phyloP scores from a whole-genome alignment of 495 filamentous ascomycete species.

The Terfezia claveryi region DNA sequence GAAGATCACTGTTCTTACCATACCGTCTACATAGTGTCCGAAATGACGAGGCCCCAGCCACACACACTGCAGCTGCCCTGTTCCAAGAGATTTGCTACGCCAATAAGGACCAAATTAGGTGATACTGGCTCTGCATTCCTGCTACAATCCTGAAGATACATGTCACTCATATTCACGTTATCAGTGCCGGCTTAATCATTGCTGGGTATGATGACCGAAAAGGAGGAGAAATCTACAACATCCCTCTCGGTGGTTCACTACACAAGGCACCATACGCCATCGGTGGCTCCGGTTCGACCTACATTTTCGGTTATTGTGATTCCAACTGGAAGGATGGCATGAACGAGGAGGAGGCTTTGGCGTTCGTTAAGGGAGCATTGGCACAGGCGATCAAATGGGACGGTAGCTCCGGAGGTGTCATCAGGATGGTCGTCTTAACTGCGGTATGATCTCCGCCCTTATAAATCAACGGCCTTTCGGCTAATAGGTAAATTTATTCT shows the following conservation, averaged over 20 bases:
- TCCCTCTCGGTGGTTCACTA: constrained; percentile 85
- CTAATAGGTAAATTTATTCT: neutral
- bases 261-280: constrained; percentile 95
- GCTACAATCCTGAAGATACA: neutral
- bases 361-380: constrained; percentile 76
- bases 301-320: constrained; percentile 98
- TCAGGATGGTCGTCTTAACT: constrained; percentile 90
- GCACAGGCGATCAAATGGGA: constrained; percentile 97
- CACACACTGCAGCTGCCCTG: constrained; percentile 76
- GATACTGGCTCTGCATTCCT: constrained; percentile 27
- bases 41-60: constrained; percentile 74
- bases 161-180: neutral
- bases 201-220: constrained; percentile 85
- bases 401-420: constrained; percentile 92
- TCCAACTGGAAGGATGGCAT: constrained; percentile 89
- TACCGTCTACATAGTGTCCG: constrained; percentile 28
- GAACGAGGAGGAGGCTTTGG: constrained; percentile 78
- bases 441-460: constrained; percentile 13
- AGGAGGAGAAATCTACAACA: constrained; percentile 90
- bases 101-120: constrained; percentile 65
- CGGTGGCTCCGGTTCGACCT: constrained; percentile 90
- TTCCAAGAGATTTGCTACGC: constrained; percentile 96
- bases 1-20: neutral
- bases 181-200: constrained; percentile 87
- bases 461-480: neutral